Evolutionary conservation across 2,329 filamentous ascomycete genomes (phyloP).

Genomic region (Pseudogymnoascus sp.): DNA sequence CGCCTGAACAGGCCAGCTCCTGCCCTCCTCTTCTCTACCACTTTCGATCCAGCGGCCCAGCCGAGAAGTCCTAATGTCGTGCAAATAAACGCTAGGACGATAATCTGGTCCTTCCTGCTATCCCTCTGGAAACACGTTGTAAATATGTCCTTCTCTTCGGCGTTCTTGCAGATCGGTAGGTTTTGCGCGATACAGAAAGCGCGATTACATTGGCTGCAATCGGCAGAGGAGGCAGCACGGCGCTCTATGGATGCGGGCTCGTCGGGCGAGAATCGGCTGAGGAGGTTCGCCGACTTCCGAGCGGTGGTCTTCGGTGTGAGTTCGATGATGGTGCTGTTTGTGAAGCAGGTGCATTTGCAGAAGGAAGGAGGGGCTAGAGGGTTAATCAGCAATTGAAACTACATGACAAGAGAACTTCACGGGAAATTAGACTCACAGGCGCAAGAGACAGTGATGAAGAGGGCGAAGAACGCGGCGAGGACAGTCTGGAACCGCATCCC

Average conservation of each 20-base stretch:
- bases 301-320: constrained; percentile 31
- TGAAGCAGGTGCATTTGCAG: constrained; percentile 64
- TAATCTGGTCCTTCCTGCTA: constrained; percentile 57
- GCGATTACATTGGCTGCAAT: constrained; percentile 54
- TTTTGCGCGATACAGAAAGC: constrained; percentile 52
- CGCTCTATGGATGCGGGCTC: neutral
- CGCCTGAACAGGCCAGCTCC: constrained; percentile 13
- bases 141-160: constrained; percentile 51
- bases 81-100: constrained; percentile 55
- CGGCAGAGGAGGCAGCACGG: neutral
- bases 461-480: constrained; percentile 18
- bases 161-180: constrained; percentile 54
- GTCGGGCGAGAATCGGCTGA: constrained; percentile 8
- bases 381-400: constrained; percentile 19
- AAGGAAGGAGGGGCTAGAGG: constrained; percentile 49
- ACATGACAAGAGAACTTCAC: neutral
- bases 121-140: constrained; percentile 60
- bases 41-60: constrained; percentile 47
- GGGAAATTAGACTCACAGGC: constrained; percentile 20
- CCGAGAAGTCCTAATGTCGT: constrained; percentile 49
- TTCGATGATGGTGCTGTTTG: constrained; percentile 58
- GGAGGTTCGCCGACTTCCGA: constrained; percentile 15
- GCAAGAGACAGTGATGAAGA: constrained; percentile 21
- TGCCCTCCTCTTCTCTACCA: constrained; percentile 34
- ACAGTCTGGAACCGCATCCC: constrained; percentile 11